These are phyloP conservation scores for Hysterium pulicare DNA, from an alignment of 2,329 filamentous ascomycete genomes.

Conservation along the genomic window DNA sequence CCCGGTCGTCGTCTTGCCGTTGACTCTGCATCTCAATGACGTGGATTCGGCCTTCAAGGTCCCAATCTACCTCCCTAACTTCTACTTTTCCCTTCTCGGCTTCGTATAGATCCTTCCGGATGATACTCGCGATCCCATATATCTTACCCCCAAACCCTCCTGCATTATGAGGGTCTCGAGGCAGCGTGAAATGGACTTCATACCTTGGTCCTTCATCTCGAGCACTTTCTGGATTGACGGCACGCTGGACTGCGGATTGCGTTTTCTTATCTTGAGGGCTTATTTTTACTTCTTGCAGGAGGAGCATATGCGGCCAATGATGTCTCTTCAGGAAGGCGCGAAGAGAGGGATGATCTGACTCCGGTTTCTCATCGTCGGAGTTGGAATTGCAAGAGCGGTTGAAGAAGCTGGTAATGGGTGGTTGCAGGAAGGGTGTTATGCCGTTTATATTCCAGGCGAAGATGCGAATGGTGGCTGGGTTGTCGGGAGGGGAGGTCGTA, in stretches of 20 bases:
- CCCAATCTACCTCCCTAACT: conserved; percentile 48
- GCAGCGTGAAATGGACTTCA: conserved; percentile 45
- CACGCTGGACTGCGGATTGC: conserved; percentile 37
- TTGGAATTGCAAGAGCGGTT: no score
- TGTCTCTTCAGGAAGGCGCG: conserved; percentile 45
- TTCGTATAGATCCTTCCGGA: conserved; percentile 44
- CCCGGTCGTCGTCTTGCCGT: no score
- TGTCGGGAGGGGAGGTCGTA: conserved; percentile 4
- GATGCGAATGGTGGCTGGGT: conserved; percentile 28
- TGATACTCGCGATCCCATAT: conserved; percentile 52
- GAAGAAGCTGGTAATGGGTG: conserved; percentile 43
- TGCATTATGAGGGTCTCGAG: conserved; percentile 50
- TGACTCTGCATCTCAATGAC: conserved; percentile 39
- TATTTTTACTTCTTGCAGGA: conserved; percentile 52
- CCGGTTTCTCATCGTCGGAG: conserved; percentile 9
- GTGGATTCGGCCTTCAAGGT: conserved; percentile 51
- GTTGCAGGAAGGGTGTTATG: conserved; percentile 41
- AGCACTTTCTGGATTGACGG: conserved; percentile 26
- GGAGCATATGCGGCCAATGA: conserved; percentile 44
- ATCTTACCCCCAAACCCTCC: conserved; percentile 49
- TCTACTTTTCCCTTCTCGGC: conserved; percentile 22
- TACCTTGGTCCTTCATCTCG: conserved; percentile 37
- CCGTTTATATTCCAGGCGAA: conserved; percentile 52
- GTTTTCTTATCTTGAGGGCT: conserved; percentile 37
- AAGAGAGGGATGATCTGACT: conserved; percentile 24